Percentiles rank a stretch among this genome's conserved stretches.
Conservation (phyloP, 352 stramenopile genomes). For the Pythium volutum region DNA sequence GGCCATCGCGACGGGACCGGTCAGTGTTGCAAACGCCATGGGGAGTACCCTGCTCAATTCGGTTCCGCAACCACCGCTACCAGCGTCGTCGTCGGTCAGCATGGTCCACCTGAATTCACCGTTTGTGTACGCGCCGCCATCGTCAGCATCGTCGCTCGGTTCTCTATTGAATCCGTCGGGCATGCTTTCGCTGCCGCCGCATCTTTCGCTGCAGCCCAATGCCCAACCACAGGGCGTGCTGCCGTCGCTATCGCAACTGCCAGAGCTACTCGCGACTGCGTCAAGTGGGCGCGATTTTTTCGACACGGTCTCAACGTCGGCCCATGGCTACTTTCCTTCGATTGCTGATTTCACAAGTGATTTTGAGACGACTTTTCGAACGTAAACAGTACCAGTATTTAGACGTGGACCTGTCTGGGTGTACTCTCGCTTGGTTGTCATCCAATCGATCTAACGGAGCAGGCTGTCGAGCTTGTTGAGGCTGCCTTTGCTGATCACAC, state of each 20-base stretch:
- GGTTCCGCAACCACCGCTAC: not conserved
- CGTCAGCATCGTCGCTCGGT: constrained; percentile 9
- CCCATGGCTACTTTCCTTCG: constrained; percentile 46
- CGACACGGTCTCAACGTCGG: constrained; percentile 31
- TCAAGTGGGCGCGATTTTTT: constrained; percentile 50
- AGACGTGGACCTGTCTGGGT: no score
- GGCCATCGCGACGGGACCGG: not conserved
- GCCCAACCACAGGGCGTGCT: constrained; percentile 22
- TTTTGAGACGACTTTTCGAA: constrained; percentile 42
- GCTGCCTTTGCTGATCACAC: constrained; percentile 66
- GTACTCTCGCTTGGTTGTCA: no score
- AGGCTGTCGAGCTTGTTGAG: constrained; percentile 85
- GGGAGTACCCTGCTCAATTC: not conserved
- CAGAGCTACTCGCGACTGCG: constrained; percentile 51
- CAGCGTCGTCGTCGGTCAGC: not conserved
- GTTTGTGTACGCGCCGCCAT: constrained; percentile 7
- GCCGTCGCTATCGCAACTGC: constrained; percentile 54
- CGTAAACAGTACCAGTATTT: no score
- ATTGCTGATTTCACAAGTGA: constrained; percentile 47
- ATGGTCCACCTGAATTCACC: not conserved
- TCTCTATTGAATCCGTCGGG: constrained; percentile 37
- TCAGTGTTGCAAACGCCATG: not conserved
- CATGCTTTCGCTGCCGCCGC: constrained; percentile 26
- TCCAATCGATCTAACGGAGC: constrained; percentile 35
- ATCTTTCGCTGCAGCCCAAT: constrained; percentile 29